Evolutionary conservation across 1,284 basidiomycete species (phyloP).

Genomic region (Ceraceosorus bombacis): DNA sequence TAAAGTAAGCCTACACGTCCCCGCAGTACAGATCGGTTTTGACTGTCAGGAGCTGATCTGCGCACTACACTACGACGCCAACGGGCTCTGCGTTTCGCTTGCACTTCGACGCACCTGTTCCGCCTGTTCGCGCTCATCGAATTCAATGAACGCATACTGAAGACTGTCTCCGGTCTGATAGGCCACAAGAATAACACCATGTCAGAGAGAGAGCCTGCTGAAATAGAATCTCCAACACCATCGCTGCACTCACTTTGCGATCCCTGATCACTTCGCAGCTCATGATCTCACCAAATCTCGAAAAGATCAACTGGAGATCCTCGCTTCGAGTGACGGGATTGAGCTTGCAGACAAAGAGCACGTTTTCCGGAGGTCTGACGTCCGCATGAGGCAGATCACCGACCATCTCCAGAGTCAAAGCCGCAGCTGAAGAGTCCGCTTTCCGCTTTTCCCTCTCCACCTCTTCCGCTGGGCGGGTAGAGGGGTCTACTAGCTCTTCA

Average conservation of each 20-base stretch:
- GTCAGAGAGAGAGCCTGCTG: not conserved
- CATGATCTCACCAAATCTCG: slow-evolving; percentile 86
- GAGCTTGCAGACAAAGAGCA: slow-evolving; percentile 96
- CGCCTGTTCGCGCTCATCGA: slow-evolving; percentile 82
- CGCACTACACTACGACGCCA: too few relatives aligned
- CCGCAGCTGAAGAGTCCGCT: slow-evolving; percentile 81
- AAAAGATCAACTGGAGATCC: slow-evolving; percentile 94
- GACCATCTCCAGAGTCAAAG: slow-evolving; percentile 96
- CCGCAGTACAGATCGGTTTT: too few relatives aligned
- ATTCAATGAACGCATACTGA: slow-evolving; percentile 98
- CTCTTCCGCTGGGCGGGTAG: slow-evolving; percentile 64
- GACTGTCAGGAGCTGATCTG: too few relatives aligned
- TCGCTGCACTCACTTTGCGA: slow-evolving; percentile 56
- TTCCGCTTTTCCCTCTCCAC: slow-evolving; percentile 69
- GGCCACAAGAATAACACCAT: not conserved
- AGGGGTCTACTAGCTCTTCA: slow-evolving; percentile 51
- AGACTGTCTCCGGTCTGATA: slow-evolving; percentile 74
- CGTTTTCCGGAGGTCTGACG: slow-evolving; percentile 94
- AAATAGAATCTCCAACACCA: not conserved
- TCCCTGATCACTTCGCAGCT: slow-evolving; percentile 95
- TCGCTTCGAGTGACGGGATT: slow-evolving; percentile 92
- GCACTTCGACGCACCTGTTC: slow-evolving; percentile 62
- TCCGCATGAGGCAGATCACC: slow-evolving; percentile 97
- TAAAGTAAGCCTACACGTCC: slow-evolving; percentile 73
- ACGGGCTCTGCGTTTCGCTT: too few relatives aligned